Evolutionary conservation across 1,139 yeast genomes (phyloP), one percentile per base, ranked within the genome.

Genomic region (Fermentozyma sake): DNA sequence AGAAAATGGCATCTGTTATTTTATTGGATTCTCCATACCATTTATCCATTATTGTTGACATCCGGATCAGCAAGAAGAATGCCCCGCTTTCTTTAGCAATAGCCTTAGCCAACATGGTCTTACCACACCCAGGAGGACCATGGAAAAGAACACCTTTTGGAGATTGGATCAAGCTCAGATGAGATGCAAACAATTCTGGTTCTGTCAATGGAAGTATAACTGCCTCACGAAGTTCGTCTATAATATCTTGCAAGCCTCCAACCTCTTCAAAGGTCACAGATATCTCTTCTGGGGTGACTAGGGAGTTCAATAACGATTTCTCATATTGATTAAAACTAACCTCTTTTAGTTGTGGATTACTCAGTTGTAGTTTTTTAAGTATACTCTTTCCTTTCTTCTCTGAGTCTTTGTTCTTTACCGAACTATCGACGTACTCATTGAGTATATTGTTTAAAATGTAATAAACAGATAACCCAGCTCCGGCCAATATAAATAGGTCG

Each of bases 81-180:
- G 98, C 97, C 0, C 89, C 89, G 44, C 94, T 80, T 52, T 89
- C 96, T 32, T 79, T 76, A 1, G 97, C 97, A 26, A 91, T 71
- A 0, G 97, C 97, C 53, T 89, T 89, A 12, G 97, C 97, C 44
- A 91, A 67, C 96, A 91, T 85, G 7, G 97, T 91, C 56, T 91
- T 91, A 33, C 97, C 97, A 55, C 97, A 91, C 0, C 98, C 97
- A 0, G 98, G 97, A 3, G 98, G 97, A 0, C 98, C 98, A 50
- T 86, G 80, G 31, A 91, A 69, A 24, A 91, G 61, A 3, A 91
- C 96, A 15, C 98, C 98, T 48, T 86, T 89, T 2, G 98, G 98
- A 1, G 96, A 91, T 46, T 82, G 86, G 18, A 82, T 65, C 31
- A 91, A 62, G 19, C 75, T 55, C 35, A 81, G 76, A 43, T 79